Evolutionary conservation across 768 basidiomycete species (phyloP), one percentile per base, ranked within the genome.

Genomic region (Boletus rex-veris): DNA sequence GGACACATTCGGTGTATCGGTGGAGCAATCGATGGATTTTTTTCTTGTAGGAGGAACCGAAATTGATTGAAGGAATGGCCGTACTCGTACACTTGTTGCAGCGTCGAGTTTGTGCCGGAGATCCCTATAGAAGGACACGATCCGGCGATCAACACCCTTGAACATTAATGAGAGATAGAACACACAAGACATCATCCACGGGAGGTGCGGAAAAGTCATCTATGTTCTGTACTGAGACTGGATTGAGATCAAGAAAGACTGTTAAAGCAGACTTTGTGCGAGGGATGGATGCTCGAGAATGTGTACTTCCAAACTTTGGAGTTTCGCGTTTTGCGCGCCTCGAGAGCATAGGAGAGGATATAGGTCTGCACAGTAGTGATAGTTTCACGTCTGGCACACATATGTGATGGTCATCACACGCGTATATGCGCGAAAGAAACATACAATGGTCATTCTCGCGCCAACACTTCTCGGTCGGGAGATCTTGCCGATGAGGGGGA

Each of bases 301-400:
- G 57, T 58, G 51, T 57, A 24, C 36, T 50, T 43, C 80, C 77
- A 7, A 75, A 57, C 35, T 63, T 67, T 1, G 79, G 81, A 9
- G 81, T 83, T 59, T 77, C 71, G n/a, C 68, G 74, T 36, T 66
- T 69, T 4, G 84, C 76, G 15, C 72, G 71, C 35, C 71, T 69
- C 41, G 82, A 79, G 44, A 68, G 67, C 12, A 80, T 59, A 11
- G 80, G 77, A 10, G 74, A 71, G 54, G 63, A 62, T n/a, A 80
- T 63, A 6, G 73, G 77, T 50, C 75, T 72, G 46, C 63, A 66
- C 3, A 62, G 45, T 4, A 61, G 58, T 19, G 58, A 58, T 33
- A 64, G n/a, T 16, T 45, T 58, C 43, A 60, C 45, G 39, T 68
- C 75, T 77, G 39, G 14, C 43, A 16, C 39, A 37, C 14, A 24